Percentiles rank a stretch among this genome's conserved stretches.
These are phyloP conservation scores for Zygosaccharomyces lentus DNA, from an alignment of 805 yeast species.

Conservation along the genomic window DNA sequence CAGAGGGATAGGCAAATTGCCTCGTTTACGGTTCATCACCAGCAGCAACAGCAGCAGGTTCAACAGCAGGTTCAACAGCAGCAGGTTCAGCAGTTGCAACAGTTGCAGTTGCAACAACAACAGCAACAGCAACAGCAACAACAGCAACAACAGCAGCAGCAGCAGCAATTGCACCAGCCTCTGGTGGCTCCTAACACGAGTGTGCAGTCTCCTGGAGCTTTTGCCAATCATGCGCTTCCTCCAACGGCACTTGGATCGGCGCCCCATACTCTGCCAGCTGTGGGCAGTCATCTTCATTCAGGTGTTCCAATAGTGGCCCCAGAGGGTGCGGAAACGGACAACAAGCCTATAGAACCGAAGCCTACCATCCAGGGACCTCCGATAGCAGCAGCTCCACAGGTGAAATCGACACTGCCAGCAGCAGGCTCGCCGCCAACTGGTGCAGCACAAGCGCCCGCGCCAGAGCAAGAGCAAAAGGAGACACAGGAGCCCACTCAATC, in stretches of 20 bases:
- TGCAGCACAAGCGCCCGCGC: conserved; percentile 7
- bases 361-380: conserved; percentile 5
- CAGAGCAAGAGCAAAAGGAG: conserved; percentile 1
- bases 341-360: conserved; percentile 8
- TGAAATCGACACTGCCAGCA: conserved; percentile 8
- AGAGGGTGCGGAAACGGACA: conserved; percentile 7
- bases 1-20: conserved; percentile 60
- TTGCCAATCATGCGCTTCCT: conserved; percentile 16
- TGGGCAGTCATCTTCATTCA: conserved; percentile 15
- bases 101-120: conserved; percentile 27
- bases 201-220: conserved; percentile 8
- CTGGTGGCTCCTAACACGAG: conserved; percentile 11
- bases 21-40: conserved; percentile 40
- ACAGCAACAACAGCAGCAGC: conserved; percentile 19
- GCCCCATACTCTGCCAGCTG: conserved; percentile 23
- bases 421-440: conserved; percentile 16
- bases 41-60: conserved; percentile 34
- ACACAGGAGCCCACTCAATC: conserved; percentile 18
- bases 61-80: conserved; percentile 32
- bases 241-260: conserved; percentile 15
- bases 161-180: conserved; percentile 17
- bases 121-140: conserved; percentile 19
- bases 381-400: conserved; percentile 12
- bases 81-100: conserved; percentile 31
- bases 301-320: neutral